phyloP scores from a whole-genome alignment of 345 rosid genomes.

The Raphanus raphanistrum region DNA sequence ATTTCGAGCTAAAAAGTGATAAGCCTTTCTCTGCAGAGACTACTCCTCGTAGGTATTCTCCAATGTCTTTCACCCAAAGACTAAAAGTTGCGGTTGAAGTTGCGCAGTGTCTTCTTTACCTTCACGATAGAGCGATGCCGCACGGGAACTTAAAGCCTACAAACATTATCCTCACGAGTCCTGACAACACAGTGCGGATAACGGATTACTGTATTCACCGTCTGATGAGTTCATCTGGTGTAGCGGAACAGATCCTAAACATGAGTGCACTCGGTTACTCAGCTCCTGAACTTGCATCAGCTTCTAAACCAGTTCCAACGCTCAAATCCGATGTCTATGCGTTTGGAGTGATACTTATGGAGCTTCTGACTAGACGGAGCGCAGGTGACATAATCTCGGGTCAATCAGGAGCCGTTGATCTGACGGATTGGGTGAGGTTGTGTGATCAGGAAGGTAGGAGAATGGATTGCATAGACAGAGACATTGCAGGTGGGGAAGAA shows the following conservation, averaged over 20 bases:
- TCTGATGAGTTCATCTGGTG: conserved; percentile 79
- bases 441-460: conserved; percentile 89
- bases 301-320: conserved; percentile 69
- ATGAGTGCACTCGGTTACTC: conserved; percentile 94
- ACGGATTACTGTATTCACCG: conserved; percentile 87
- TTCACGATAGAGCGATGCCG: conserved; percentile 77
- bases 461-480: conserved; percentile 90
- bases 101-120: conserved; percentile 67
- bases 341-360: conserved; percentile 91
- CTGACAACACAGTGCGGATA: conserved; percentile 50
- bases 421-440: conserved; percentile 81
- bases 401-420: conserved; percentile 90
- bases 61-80: conserved; percentile 73
- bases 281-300: conserved; percentile 74
- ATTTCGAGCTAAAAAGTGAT: neutral
- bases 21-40: conserved; percentile 56
- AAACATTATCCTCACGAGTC: conserved; percentile 68
- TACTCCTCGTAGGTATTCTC: conserved; percentile 86
- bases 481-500: conserved; percentile 82
- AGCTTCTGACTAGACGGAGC: conserved; percentile 80
- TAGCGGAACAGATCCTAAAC: conserved; percentile 82
- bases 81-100: conserved; percentile 78
- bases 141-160: conserved; percentile 93
- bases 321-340: conserved; percentile 81
- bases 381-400: conserved; percentile 97